Evolutionary conservation across 148 eudicot genomes (phyloP), one percentile per base, ranked within the genome.

Genomic region (Rhododendron griersonianum): DNA sequence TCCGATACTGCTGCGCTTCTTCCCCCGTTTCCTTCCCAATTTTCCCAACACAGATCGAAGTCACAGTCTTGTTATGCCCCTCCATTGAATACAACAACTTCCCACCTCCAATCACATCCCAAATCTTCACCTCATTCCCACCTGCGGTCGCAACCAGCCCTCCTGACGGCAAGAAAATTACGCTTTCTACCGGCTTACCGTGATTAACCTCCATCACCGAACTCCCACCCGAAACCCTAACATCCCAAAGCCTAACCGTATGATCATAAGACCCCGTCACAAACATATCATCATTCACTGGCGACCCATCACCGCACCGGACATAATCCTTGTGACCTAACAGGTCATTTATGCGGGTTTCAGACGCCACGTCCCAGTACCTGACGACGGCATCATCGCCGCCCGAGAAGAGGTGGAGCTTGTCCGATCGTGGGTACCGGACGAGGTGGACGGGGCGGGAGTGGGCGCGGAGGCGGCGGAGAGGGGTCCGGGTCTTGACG

Each of bases 71-170:
- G 47, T 92, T 94, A 86, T 97, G 99, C 79, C 93, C 87, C 85
- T 97, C 99, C 96, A 97, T 91, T 0, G 95, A 74, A 86, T 89
- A 79, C 86, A 97, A 85, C 83, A 95, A 89, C 87, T 90, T 94
- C 85, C 99, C 98, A 80, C 99, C 98, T 0, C 95, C 99, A 69
- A 97, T 93, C 50, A 95, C 89, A 90, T 97, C 99, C 99, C 99
- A 96, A 89, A 96, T 96, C 83, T 95, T 96, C 81, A 96, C 95
- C 61, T 83, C 82, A 90, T 94, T 94, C 15, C 98, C 98, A 19
- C 98, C 98, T 0, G 98, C 94, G 0, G 96, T 96, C 0, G 98
- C 99, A 30, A 96, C 80, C 47, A 96, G 57, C 2, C 98, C 98
- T 1, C 99, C 98, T 1, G 94, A 92, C 0, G 98, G 98, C 89